Conservation (phyloP, 2,329 filamentous ascomycete species). For the Pestalotiopsis sp. region DNA sequence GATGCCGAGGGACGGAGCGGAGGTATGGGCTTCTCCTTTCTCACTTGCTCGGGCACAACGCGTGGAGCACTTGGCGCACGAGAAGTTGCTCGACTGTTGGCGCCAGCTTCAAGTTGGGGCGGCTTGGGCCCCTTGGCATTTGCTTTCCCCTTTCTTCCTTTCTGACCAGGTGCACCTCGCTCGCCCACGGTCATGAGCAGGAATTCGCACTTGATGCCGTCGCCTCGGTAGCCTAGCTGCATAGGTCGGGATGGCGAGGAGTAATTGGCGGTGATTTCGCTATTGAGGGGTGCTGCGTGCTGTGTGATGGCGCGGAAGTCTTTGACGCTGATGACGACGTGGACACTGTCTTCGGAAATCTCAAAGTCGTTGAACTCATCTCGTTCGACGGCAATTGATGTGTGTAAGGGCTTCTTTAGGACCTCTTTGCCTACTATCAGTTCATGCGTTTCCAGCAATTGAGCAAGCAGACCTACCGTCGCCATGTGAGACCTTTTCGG, state of each 20-base stretch:
- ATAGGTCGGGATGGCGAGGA: constrained; percentile 71
- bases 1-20: constrained; percentile 29
- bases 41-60: constrained; percentile 33
- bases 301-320: constrained; percentile 79
- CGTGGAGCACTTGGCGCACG: constrained; percentile 29
- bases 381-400: constrained; percentile 74
- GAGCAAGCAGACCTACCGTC: constrained; percentile 44
- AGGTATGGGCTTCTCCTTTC: constrained; percentile 41
- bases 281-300: constrained; percentile 70
- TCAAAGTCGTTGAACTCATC: constrained; percentile 76
- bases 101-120: constrained; percentile 48
- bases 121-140: constrained; percentile 40
- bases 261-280: constrained; percentile 67
- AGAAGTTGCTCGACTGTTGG: constrained; percentile 41
- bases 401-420: constrained; percentile 77
- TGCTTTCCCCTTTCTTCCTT: constrained; percentile 41
- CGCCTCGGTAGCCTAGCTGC: constrained; percentile 69
- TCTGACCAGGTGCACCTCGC: constrained; percentile 47
- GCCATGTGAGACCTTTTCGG: constrained; percentile 73
- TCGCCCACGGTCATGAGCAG: constrained; percentile 82
- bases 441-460: constrained; percentile 8
- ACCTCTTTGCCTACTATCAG: constrained; percentile 52
- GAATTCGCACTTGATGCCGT: constrained; percentile 72
- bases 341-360: constrained; percentile 68
- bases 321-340: constrained; percentile 79